Evolutionary conservation across 2,329 filamentous ascomycete genomes (phyloP).

Genomic region (Sordariomycetes sp.): DNA sequence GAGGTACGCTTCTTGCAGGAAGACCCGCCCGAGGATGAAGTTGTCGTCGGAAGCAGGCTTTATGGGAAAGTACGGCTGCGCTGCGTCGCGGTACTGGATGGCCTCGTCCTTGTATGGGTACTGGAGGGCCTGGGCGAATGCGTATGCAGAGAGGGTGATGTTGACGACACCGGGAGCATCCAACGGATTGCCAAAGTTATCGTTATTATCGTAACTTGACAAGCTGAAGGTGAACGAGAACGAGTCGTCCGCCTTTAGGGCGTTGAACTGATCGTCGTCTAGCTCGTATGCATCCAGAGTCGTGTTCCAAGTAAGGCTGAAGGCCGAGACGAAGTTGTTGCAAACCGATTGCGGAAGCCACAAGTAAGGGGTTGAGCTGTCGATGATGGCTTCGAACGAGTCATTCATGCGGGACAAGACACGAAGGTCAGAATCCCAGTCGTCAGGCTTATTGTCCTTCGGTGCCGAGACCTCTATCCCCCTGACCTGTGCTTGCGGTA

Average conservation of each 20-base stretch:
- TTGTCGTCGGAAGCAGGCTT: slow-evolving; percentile 42
- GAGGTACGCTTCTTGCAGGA: slow-evolving; percentile 59
- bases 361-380: slow-evolving; percentile 53
- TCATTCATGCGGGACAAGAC: slow-evolving; percentile 33
- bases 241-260: slow-evolving; percentile 29
- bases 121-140: slow-evolving; percentile 37
- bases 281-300: slow-evolving; percentile 55
- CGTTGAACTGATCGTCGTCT: slow-evolving; percentile 41
- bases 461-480: slow-evolving; percentile 33
- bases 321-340: slow-evolving; percentile 49
- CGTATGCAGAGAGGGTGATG: slow-evolving; percentile 39
- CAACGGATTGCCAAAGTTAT: slow-evolving; percentile 39
- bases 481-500: slow-evolving; percentile 50
- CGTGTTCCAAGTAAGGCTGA: slow-evolving; percentile 56
- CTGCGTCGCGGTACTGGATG: slow-evolving; percentile 31
- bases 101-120: slow-evolving; percentile 34
- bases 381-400: slow-evolving; percentile 43
- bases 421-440: slow-evolving; percentile 27
- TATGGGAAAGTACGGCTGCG: slow-evolving; percentile 55
- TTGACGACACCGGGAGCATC: slow-evolving; percentile 41
- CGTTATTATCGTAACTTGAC: slow-evolving; percentile 41
- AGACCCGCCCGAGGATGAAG: slow-evolving; percentile 55
- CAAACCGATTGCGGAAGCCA: slow-evolving; percentile 53
- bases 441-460: slow-evolving; percentile 14
- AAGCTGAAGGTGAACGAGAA: slow-evolving; percentile 46